Conservation (phyloP, 139 green algal species). For the Axilococcus clingmanii region DNA sequence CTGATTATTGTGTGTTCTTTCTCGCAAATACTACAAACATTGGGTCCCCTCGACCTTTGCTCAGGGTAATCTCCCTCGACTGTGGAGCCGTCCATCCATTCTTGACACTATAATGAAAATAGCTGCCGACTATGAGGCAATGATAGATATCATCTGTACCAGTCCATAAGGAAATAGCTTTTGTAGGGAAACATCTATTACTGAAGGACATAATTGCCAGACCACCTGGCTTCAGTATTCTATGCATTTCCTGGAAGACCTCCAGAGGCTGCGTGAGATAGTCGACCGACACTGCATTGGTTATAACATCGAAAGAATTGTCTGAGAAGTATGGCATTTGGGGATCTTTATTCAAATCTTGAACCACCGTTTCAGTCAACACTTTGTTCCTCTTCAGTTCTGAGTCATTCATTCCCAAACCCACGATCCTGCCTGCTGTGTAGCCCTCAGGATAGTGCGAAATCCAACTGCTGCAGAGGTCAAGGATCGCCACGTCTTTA, state of each 20-base stretch:
- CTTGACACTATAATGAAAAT: constrained; percentile 28
- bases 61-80: constrained; percentile 71
- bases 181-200: constrained; percentile 92
- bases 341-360: constrained; percentile 65
- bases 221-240: constrained; percentile 79
- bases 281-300: constrained; percentile 55
- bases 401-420: constrained; percentile 77
- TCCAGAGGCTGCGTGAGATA: constrained; percentile 75
- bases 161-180: constrained; percentile 39
- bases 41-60: constrained; percentile 32
- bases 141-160: constrained; percentile 38
- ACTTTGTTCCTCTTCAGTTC: constrained; percentile 67
- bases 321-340: constrained; percentile 52
- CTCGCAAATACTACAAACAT: constrained; percentile 31
- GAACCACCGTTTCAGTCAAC: constrained; percentile 55
- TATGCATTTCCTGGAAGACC: constrained; percentile 81
- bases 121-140: constrained; percentile 69
- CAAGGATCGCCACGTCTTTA: constrained; percentile 25
- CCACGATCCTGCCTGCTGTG: constrained; percentile 52
- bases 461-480: constrained; percentile 77
- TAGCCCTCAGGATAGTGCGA: constrained; percentile 66
- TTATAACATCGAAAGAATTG: constrained; percentile 68
- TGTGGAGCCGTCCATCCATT: constrained; percentile 54
- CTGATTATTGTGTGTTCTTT: constrained; percentile 10
- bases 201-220: constrained; percentile 74